Evolutionary conservation across 495 filamentous ascomycete species (phyloP), one percentile per base, ranked within the genome.

Genomic region (Trichoderma orchidacearum): DNA sequence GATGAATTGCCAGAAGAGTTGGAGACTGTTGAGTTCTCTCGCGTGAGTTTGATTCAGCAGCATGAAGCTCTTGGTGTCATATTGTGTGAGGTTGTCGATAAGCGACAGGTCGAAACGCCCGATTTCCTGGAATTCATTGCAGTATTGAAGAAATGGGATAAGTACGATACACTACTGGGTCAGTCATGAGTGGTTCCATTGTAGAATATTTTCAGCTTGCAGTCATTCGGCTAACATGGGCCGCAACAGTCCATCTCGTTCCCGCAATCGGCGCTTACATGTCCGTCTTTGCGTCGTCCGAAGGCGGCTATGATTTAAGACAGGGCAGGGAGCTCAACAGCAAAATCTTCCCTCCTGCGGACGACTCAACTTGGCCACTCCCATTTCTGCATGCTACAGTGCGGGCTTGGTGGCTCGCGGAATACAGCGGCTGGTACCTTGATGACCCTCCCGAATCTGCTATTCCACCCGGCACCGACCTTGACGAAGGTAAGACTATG

Each of bases 381-480:
- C 75, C 81, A 29, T 80, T 80, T 58, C 80, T 96, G 27, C 85
- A 89, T 57, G 89, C 90, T 52, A 84, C 89, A 3, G 73, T 87
- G 8, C 76, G 76, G 27, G 79, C 81, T 4, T 85, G 85, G 75
- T 99, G 93, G 93, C 77, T 96, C 34, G 83, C 86, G 45, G 89
- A 96, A 56, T 96, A 96, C 67, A 95, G 88, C 65, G 88, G 85
- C 13, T 90, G 86, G 76, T 95, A 89, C 65, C 74, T 84, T 58
- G 91, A 96, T 61, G 77, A 83, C 55, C 74, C 74, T 45, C 70
- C 76, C 17, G 77, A 75, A 0, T 72, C 80, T 59, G 78, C 86
- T 58, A 68, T 80, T 5, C 77, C 82, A 51, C 76, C 75, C 30
- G 62, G 64, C 35, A 65, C 79, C 59, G 74, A 83, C 58, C 65